These are phyloP conservation scores for Penicillium frequentans DNA, from an alignment of 2,329 filamentous ascomycete species.

Conservation along the genomic window DNA sequence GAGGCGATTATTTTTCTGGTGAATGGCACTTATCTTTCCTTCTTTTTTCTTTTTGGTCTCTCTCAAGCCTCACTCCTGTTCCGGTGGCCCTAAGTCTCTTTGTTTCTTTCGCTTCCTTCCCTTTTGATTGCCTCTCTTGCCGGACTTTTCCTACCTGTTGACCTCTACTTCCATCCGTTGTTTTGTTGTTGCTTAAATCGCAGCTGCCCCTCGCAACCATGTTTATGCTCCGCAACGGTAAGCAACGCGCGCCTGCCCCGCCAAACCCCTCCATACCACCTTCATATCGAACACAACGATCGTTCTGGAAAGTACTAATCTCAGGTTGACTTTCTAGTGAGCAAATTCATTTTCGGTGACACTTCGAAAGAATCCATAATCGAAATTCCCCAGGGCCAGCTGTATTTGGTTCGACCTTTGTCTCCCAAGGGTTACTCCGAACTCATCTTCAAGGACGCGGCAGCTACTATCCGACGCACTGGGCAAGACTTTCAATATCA, in stretches of 20 bases:
- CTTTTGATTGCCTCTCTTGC: not conserved
- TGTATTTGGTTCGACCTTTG: slow-evolving; percentile 91
- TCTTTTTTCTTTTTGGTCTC: not conserved
- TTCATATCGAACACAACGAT: not conserved
- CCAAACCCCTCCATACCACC: slow-evolving; percentile 24
- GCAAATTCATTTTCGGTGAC: slow-evolving; percentile 89
- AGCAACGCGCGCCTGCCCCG: slow-evolving; percentile 32
- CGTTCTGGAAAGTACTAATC: slow-evolving; percentile 1
- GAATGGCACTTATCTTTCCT: slow-evolving; percentile 1
- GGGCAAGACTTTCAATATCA: slow-evolving; percentile 97
- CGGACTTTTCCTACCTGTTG: not conserved
- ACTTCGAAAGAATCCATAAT: slow-evolving; percentile 88
- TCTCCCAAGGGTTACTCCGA: slow-evolving; percentile 98
- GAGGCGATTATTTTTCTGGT: not conserved
- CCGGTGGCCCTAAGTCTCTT: not conserved
- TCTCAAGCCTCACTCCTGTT: not conserved
- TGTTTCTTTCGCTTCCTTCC: not conserved
- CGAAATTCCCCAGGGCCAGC: slow-evolving; percentile 91
- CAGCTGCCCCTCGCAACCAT: slow-evolving; percentile 41
- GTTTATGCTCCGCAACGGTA: slow-evolving; percentile 60
- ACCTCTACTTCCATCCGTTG: not conserved
- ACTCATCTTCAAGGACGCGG: slow-evolving; percentile 97
- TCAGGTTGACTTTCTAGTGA: slow-evolving; percentile 56
- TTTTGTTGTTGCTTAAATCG: slow-evolving; percentile 21
- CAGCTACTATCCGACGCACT: slow-evolving; percentile 86